Conservation (phyloP, 176 grass and related monocot genomes). For the Pharus latifolius region DNA sequence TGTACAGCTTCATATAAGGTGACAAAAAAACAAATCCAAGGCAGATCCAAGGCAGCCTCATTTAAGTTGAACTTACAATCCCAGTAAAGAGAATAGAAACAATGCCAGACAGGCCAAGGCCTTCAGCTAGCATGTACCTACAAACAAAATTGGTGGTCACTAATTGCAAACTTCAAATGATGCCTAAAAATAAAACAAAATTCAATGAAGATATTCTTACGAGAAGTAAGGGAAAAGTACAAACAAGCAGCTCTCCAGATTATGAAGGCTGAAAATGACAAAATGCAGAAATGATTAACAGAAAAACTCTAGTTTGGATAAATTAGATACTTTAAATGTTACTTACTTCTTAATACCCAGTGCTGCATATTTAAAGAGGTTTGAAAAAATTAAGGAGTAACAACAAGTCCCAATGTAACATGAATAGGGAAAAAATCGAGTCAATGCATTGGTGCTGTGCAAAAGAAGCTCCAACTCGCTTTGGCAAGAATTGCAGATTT, state of each 20-base stretch:
- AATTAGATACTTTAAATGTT: not conserved
- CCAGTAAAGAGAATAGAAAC: constrained; percentile 92
- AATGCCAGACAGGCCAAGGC: constrained; percentile 81
- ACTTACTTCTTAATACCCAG: constrained; percentile 76
- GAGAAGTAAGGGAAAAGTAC: constrained; percentile 98
- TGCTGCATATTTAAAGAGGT: constrained; percentile 94
- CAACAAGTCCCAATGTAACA: too few species aligned
- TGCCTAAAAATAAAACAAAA: constrained; percentile 6
- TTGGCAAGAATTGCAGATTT: not conserved
- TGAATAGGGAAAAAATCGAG: too few species aligned
- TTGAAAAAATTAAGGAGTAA: constrained; percentile 3
- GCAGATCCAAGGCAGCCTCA: not conserved
- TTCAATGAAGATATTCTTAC: constrained; percentile 41
- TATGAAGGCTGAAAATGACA: constrained; percentile 67
- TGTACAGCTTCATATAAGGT: not conserved
- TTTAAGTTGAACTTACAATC: constrained; percentile 57
- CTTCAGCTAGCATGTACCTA: constrained; percentile 98
- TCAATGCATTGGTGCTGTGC: not conserved
- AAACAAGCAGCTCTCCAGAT: constrained; percentile 91
- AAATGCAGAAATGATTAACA: not conserved
- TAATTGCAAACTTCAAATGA: not conserved
- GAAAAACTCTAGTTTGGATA: not conserved
- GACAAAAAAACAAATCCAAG: too few species aligned
- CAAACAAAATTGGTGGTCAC: constrained; percentile 11
- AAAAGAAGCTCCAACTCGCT: not conserved